These are phyloP conservation scores for Limonium bicolor DNA, from an alignment of 148 eudicot genomes.

Conservation along the genomic window DNA sequence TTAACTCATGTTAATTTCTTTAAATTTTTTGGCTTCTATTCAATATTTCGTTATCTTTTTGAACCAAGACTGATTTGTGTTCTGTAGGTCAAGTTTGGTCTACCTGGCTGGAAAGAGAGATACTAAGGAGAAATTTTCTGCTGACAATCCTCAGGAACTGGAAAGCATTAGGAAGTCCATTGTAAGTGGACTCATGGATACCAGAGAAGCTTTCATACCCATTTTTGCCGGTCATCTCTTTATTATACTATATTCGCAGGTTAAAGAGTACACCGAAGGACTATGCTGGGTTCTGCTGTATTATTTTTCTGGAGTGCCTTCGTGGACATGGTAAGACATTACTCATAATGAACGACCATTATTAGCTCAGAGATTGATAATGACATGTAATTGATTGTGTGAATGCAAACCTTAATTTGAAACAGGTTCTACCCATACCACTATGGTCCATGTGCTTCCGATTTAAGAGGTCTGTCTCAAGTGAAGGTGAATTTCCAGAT, in stretches of 20 bases:
- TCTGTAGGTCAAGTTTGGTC: constrained; percentile 24
- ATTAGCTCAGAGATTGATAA: no score
- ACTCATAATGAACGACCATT: no score
- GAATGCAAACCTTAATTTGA: neutral
- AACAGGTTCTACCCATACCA: constrained; percentile 41
- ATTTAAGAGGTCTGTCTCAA: constrained; percentile 33
- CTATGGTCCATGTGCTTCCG: constrained; percentile 52
- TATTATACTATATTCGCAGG: constrained; percentile 10
- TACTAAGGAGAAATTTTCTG: constrained; percentile 31
- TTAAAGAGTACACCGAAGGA: constrained; percentile 30
- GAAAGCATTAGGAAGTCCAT: constrained; percentile 14
- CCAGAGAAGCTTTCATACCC: neutral
- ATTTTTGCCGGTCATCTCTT: neutral
- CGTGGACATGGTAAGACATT: constrained; percentile 23
- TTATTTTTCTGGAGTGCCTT: constrained; percentile 30
- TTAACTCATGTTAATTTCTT: neutral
- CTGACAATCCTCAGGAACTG: constrained; percentile 1
- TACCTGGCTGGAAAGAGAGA: constrained; percentile 22
- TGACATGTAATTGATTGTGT: no score
- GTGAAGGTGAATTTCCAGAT: constrained; percentile 22
- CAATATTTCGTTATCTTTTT: neutral
- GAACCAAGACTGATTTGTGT: neutral
- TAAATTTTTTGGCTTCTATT: neutral
- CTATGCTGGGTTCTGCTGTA: constrained; percentile 27
- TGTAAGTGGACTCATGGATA: constrained; percentile 8